phyloP scores from a whole-genome alignment of 2,329 filamentous ascomycete species.

The Arthrocladium fulminans region DNA sequence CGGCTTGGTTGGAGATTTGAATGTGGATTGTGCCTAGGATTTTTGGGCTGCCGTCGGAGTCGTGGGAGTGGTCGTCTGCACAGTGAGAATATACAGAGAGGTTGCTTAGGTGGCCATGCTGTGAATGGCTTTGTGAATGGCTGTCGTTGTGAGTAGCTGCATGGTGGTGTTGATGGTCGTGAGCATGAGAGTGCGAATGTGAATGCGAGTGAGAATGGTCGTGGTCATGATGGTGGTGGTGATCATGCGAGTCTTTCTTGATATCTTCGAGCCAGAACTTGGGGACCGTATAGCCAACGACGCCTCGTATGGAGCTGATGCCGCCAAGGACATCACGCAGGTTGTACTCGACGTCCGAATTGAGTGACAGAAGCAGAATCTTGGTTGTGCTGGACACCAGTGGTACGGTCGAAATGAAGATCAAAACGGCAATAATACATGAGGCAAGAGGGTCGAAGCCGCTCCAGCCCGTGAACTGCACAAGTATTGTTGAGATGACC shows the following conservation, averaged over 20 bases:
- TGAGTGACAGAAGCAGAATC: conserved; percentile 73
- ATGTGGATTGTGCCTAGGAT: conserved; percentile 82
- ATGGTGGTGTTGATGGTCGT: conserved; percentile 18
- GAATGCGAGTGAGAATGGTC: conserved; percentile 24
- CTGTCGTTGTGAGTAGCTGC: conserved; percentile 23
- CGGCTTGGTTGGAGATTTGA: conserved; percentile 60
- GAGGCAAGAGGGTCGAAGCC: conserved; percentile 94
- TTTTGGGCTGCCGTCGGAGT: conserved; percentile 28
- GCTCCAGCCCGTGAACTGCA: conserved; percentile 79
- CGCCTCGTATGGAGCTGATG: conserved; percentile 70
- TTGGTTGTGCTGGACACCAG: conserved; percentile 77
- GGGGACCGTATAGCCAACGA: conserved; percentile 75
- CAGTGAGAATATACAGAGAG: neutral
- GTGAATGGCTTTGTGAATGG: conserved; percentile 22
- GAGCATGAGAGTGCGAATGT: conserved; percentile 24
- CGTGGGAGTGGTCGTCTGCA: conserved; percentile 23
- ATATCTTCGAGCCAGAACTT: conserved; percentile 76
- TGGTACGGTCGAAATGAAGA: conserved; percentile 84
- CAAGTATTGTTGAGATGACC: conserved; percentile 80
- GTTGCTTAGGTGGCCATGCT: conserved; percentile 11
- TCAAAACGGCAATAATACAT: conserved; percentile 84
- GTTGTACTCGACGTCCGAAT: conserved; percentile 76
- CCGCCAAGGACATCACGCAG: conserved; percentile 79
- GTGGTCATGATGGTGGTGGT: conserved; percentile 26
- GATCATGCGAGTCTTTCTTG: conserved; percentile 25